phyloP scores from a whole-genome alignment of 2,329 filamentous ascomycete species.

The Blastomyces percursus region DNA sequence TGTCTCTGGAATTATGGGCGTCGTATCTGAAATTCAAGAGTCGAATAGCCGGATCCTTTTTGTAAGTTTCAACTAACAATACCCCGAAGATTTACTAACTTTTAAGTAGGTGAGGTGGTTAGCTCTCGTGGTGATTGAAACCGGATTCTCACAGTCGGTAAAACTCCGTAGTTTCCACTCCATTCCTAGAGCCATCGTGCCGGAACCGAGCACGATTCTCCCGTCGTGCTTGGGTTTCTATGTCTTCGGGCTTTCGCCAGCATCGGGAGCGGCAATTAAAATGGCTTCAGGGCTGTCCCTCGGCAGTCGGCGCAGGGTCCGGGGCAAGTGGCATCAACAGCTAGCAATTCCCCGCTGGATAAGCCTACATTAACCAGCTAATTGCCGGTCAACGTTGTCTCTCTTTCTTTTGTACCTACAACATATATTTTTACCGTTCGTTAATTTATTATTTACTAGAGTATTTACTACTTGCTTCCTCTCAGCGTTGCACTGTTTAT shows the following conservation, averaged over 20 bases:
- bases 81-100: neutral
- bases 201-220: neutral
- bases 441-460: neutral
- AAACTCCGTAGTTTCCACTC: neutral
- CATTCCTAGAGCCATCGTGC: neutral
- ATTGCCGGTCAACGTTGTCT: neutral
- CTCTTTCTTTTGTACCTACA: neutral
- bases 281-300: neutral
- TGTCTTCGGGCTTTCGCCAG: neutral
- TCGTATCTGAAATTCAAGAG: neutral
- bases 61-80: neutral
- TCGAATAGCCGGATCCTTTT: neutral
- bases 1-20: neutral
- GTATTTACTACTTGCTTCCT: neutral
- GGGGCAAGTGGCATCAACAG: neutral
- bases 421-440: neutral
- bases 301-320: neutral
- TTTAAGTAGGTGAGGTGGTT: no score
- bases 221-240: neutral
- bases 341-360: neutral
- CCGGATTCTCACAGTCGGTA: neutral
- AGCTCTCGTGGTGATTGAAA: neutral
- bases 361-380: neutral
- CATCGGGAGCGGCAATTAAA: neutral
- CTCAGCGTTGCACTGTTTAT: neutral